Base-by-base conservation (phyloP, 345 rosid genomes). In the Trapa bicornis region DNA sequence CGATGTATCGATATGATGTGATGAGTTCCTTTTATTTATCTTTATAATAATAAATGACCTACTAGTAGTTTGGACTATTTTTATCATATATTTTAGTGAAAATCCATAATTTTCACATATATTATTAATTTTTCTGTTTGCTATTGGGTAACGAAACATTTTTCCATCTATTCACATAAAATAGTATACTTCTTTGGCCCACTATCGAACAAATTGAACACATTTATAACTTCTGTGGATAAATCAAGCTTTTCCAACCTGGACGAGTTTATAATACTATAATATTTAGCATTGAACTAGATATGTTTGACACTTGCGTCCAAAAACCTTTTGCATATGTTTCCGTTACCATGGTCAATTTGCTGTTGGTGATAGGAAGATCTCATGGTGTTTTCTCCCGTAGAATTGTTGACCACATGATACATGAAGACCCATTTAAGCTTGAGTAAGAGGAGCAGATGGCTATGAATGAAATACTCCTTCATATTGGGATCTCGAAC, bases 231-330 rank as follows among this genome's bases (percentile, higher is more conserved):
- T 94, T 93, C 61, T 96, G 90, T 37, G 96, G 94, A 4, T 90
- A 97, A 97, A 78, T 92, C 63, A 39, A 76, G 1, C 84, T 92
- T 16, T 61, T 77, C n/a, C 68, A 79, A 60, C 92, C 96, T 0
- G 29, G 29, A 22, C 29, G 29, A 22, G 29, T 22, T 22, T 22
- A 22, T 22, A 22, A 22, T 22, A 22, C 86, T 94, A 82, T 93
- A 72, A 85, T 93, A 42, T 93, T 93, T 79, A 90, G 87, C 86
- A 87, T 86, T 50, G 98, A 93, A 82, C 69, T 93, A 22, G 98
- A 93, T 72, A 13, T 87, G 15, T 90, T 88, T 1, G 96, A 22
- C 29, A 22, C 0, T 0, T 0, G 29, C 29, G 29, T 22, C 29
- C 29, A 22, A 22, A 22, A 22, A 22, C 29, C 29, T 22, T 22